These are phyloP conservation scores for Stentor roeselii DNA, from an alignment of 73 alveolate genomes.

Conservation along the genomic window DNA sequence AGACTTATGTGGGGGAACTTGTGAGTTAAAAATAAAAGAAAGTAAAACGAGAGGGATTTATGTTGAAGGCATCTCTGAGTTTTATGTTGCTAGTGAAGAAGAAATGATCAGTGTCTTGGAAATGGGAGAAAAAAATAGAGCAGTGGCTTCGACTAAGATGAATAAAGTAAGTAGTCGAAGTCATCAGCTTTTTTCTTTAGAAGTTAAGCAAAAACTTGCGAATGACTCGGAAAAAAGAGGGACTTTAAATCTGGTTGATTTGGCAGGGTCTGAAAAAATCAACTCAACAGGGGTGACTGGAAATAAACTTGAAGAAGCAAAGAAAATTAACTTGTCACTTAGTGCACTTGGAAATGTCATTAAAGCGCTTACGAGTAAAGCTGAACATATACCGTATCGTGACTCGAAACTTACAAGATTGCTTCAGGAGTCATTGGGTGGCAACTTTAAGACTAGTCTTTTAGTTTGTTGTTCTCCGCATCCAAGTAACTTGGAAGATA, in stretches of 20 bases:
- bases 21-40: conserved; percentile 47
- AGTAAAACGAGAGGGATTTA: conserved; percentile 49
- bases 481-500: conserved; percentile 71
- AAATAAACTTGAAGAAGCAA: conserved; percentile 80
- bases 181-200: conserved; percentile 17
- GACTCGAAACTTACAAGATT: conserved; percentile 86
- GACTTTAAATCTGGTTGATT: conserved; percentile 78
- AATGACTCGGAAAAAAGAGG: conserved; percentile 23
- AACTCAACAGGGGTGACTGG: conserved; percentile 76
- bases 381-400: conserved; percentile 82
- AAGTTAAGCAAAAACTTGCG: conserved; percentile 10
- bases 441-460: conserved; percentile 89
- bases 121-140: conserved; percentile 44
- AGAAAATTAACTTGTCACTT: conserved; percentile 71
- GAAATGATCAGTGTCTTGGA: conserved; percentile 39
- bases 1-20: conserved; percentile 27
- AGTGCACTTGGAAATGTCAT: conserved; percentile 80
- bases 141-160: conserved; percentile 51
- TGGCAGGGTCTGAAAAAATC: conserved; percentile 87
- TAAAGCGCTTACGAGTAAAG: conserved; percentile 53
- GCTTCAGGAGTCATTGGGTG: conserved; percentile 88
- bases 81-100: conserved; percentile 46
- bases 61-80: conserved; percentile 51
- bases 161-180: conserved; percentile 34
- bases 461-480: conserved; percentile 82